Evolutionary conservation across 2,329 filamentous ascomycete genomes (phyloP), one percentile per base, ranked within the genome.

Genomic region (Bertia moriformis): DNA sequence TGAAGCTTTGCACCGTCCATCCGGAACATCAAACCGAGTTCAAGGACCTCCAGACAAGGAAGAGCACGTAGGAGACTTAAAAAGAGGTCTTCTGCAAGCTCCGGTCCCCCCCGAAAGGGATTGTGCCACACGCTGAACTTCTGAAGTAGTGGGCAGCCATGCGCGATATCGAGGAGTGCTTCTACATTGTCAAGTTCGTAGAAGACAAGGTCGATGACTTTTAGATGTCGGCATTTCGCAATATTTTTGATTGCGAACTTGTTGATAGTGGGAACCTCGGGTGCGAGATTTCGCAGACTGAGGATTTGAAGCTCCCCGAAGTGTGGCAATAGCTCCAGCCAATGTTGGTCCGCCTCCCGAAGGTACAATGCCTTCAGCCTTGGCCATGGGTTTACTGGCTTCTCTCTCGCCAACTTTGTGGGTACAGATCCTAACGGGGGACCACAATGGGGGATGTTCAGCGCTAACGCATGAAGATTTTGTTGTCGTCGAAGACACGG

Each of bases 221-320:
- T n/a, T 40, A 40, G 24, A 39, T 40, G 29, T 39, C 39, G 36
- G 39, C 39, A 40, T 40, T 40, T 40, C 14, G 39, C 39, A 39
- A 40, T 39, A 14, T 39, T 22, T 14, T 40, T 14, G 32, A 40
- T 40, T 14, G 19, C n/a, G 18, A 22, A 38, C 32, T 22, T 27
- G 18, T 33, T 24, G 35, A 40, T 40, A 38, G 32, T 30, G 19
- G 20, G 22, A 20, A 24, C 27, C 18, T 17, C 38, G 22, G 38
- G 18, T 14, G 22, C 38, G 18, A 38, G 36, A 18, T 38, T 38
- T 39, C 37, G 10, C 36, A 40, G 33, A 33, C 30, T 19, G 32
- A 40, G 39, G 29, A 40, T 39, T 27, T 40, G 39, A 30, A 39
- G 38, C 38, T 39, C 27, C 19, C 14, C 18, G 38, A 39, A 39